A percentile compares a stretch with the other conserved stretches of the same genome.
Conservation (phyloP, 2,329 filamentous ascomycete genomes). For the Phialocephala subalpina region DNA sequence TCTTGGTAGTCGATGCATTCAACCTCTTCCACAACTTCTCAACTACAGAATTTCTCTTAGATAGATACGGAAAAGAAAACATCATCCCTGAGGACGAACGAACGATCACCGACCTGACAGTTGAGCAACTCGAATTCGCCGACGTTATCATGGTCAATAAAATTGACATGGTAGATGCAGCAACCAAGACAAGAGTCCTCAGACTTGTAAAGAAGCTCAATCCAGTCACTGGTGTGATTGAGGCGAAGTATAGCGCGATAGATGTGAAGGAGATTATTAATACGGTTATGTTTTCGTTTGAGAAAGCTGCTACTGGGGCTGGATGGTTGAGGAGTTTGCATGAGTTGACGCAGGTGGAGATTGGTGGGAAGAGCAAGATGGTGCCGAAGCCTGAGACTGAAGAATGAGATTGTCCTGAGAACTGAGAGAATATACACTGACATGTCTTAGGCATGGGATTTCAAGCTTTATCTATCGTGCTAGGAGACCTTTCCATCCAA, state of each 20-base stretch:
- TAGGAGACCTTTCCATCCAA: conserved; percentile 57
- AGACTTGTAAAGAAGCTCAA: conserved; percentile 69
- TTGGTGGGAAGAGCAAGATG: conserved; percentile 59
- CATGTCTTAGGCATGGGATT: conserved; percentile 63
- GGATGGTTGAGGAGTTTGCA: conserved; percentile 77
- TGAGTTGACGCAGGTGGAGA: conserved; percentile 69
- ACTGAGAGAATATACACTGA: conserved; percentile 14
- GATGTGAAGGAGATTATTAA: conserved; percentile 70
- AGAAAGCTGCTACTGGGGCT: conserved; percentile 68
- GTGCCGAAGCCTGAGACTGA: conserved; percentile 76
- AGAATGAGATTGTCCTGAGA: conserved; percentile 53
- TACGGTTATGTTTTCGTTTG: conserved; percentile 70
- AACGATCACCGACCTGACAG: conserved; percentile 78
- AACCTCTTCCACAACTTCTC: conserved; percentile 77
- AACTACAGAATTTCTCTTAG: conserved; percentile 71
- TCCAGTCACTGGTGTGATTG: conserved; percentile 69
- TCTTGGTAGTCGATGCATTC: conserved; percentile 77
- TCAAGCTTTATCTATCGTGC: conserved; percentile 74
- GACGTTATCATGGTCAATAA: conserved; percentile 79
- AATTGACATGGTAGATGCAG: conserved; percentile 47
- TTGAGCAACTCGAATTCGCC: conserved; percentile 81
- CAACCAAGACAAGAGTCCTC: conserved; percentile 55
- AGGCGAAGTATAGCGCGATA: conserved; percentile 61
- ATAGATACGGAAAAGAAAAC: conserved; percentile 65
- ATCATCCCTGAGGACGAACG: conserved; percentile 73